These are phyloP conservation scores for Tulasnella sp. DNA, from an alignment of 768 basidiomycete species.

Conservation along the genomic window DNA sequence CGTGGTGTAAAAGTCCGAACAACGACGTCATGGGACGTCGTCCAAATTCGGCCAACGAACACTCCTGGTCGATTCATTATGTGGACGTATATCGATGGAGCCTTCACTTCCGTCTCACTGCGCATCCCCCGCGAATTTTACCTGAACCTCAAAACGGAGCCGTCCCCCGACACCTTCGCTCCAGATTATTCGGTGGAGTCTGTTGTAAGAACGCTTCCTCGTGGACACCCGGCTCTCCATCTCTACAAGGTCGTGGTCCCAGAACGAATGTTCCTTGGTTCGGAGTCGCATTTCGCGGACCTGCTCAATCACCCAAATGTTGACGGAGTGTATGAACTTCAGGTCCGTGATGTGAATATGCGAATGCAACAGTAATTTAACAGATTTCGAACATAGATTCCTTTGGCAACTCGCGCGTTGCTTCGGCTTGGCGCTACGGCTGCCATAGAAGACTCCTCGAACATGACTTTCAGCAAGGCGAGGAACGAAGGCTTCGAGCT, in stretches of 20 bases:
- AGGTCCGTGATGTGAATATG: conserved; percentile 43
- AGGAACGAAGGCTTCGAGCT: conserved; percentile 78
- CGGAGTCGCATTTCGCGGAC: conserved; percentile 85
- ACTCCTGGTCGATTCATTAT: conserved; percentile 74
- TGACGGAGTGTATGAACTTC: conserved; percentile 88
- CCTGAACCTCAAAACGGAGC: conserved; percentile 71
- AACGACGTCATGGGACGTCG: conserved; percentile 73
- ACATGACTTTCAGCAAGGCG: conserved; percentile 70
- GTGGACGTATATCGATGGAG: conserved; percentile 78
- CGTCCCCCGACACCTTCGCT: conserved; percentile 59
- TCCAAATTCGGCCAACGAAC: conserved; percentile 76
- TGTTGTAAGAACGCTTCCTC: conserved; percentile 69
- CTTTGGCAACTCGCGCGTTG: conserved; percentile 71
- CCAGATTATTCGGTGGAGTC: conserved; percentile 64
- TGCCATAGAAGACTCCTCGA: conserved; percentile 48
- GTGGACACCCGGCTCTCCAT: conserved; percentile 65
- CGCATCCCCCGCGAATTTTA: conserved; percentile 90
- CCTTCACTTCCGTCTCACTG: conserved; percentile 70
- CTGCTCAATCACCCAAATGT: conserved; percentile 90
- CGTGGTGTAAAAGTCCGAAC: conserved; percentile 46
- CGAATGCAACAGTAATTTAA: not conserved
- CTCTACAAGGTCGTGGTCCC: conserved; percentile 76
- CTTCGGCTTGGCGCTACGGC: conserved; percentile 82
- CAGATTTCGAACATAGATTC: conserved; percentile 46
- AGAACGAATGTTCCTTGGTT: conserved; percentile 75